Evolutionary conservation across 1,284 basidiomycete species (phyloP).

Genomic region (Cryptococcus sp.): DNA sequence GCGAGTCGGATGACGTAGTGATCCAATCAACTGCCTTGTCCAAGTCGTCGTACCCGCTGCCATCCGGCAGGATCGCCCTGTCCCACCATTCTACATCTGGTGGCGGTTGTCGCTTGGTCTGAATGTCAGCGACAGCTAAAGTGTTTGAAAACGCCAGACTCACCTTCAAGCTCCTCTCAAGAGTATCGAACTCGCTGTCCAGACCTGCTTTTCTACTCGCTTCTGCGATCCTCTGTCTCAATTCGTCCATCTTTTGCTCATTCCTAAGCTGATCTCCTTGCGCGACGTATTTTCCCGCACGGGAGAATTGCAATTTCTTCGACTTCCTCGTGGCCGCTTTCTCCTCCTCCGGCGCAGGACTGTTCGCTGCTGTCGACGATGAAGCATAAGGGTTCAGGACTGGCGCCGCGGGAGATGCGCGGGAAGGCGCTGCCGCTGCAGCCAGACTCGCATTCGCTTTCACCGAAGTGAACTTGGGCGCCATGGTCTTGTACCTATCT

Average conservation of each 20-base stretch:
- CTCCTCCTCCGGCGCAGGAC: slow-evolving; percentile 54
- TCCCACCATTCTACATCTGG: slow-evolving; percentile 99
- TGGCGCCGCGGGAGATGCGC: slow-evolving; percentile 51
- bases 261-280: slow-evolving; percentile 81
- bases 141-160: slow-evolving; percentile 27
- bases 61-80: slow-evolving; percentile 72
- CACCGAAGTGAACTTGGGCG: slow-evolving; percentile 93
- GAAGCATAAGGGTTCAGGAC: slow-evolving; percentile 68
- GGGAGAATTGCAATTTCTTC: slow-evolving; percentile 77
- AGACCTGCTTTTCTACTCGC: slow-evolving; percentile 88
- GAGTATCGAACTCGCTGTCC: slow-evolving; percentile 83
- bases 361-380: slow-evolving; percentile 53
- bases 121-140: not conserved
- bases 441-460: slow-evolving; percentile 62
- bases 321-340: slow-evolving; percentile 53
- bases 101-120: slow-evolving; percentile 69
- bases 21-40: slow-evolving; percentile 53
- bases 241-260: slow-evolving; percentile 78
- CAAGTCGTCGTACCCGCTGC: slow-evolving; percentile 74
- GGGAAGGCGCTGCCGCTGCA: slow-evolving; percentile 25
- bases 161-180: slow-evolving; percentile 84
- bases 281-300: slow-evolving; percentile 85
- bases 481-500: slow-evolving; percentile 85
- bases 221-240: slow-evolving; percentile 91
- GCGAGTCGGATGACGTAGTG: slow-evolving; percentile 68